These are phyloP conservation scores for Kurtzmaniella quercitrusa DNA, from an alignment of 1,139 yeast species.

Conservation along the genomic window DNA sequence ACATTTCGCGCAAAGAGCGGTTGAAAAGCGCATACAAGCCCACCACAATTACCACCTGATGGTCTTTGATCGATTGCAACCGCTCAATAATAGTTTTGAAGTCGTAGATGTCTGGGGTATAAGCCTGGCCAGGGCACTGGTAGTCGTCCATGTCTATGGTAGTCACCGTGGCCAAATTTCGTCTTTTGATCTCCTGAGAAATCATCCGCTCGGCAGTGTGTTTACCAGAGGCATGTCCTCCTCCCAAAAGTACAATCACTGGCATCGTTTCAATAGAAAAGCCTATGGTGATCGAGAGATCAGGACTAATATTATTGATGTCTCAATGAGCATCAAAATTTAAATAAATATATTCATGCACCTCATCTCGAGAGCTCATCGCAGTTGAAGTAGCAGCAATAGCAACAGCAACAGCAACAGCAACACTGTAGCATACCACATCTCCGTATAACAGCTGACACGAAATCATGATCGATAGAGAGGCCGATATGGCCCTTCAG, in stretches of 20 bases:
- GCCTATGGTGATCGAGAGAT: too few relatives aligned
- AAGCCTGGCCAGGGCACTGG: constrained; percentile 11
- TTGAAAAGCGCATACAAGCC: constrained; percentile 82
- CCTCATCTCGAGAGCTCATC: constrained; percentile 1
- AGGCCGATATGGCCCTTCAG: constrained; percentile 52
- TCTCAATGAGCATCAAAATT: neutral
- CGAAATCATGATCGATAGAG: constrained; percentile 37
- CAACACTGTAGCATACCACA: too few relatives aligned
- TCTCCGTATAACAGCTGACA: too few relatives aligned
- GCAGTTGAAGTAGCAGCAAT: too few relatives aligned
- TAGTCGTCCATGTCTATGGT: constrained; percentile 8
- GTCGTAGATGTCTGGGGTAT: constrained; percentile 38
- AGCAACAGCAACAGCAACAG: too few relatives aligned
- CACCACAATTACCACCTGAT: constrained; percentile 42
- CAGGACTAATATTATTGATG: too few relatives aligned
- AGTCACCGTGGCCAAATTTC: constrained; percentile 6
- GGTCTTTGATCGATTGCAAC: constrained; percentile 6
- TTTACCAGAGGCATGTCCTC: constrained; percentile 75
- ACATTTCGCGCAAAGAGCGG: constrained; percentile 48
- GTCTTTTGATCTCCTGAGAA: constrained; percentile 19
- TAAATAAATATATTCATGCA: neutral
- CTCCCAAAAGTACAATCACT: constrained; percentile 57
- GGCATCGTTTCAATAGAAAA: constrained; percentile 9
- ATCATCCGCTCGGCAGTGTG: constrained; percentile 33
- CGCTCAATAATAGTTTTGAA: constrained; percentile 22